Percentiles rank a stretch among this genome's conserved stretches.
These are phyloP conservation scores for Neurospora sublineolata DNA, from an alignment of 495 filamentous ascomycete species.

Conservation along the genomic window DNA sequence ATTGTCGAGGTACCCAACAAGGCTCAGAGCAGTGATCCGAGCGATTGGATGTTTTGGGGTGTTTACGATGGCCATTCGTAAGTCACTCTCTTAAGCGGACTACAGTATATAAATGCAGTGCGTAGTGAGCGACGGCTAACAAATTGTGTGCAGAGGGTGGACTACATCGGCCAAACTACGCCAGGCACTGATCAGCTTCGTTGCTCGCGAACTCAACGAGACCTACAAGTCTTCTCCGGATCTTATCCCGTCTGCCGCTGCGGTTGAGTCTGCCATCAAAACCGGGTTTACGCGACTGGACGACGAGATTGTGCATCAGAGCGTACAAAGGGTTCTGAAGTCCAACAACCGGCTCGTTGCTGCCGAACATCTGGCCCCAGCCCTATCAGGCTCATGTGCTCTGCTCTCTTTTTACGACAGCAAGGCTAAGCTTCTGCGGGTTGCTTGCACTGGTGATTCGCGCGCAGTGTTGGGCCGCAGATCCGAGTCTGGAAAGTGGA, in stretches of 20 bases:
- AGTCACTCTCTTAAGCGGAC: conserved; percentile 18
- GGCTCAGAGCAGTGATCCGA: conserved; percentile 41
- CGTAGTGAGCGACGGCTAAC: conserved; percentile 14
- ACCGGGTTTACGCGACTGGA: conserved; percentile 79
- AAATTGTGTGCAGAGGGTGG: conserved; percentile 59
- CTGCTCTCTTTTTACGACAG: conserved; percentile 94
- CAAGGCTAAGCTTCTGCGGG: conserved; percentile 66
- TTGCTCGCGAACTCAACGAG: conserved; percentile 85
- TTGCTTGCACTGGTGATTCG: conserved; percentile 91
- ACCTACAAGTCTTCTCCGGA: conserved; percentile 72
- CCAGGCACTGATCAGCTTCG: conserved; percentile 79
- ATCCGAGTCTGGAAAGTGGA: conserved; percentile 75
- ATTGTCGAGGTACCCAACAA: conserved; percentile 70
- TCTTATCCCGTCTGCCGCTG: conserved; percentile 53
- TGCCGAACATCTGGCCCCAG: conserved; percentile 83
- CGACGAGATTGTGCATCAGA: conserved; percentile 83
- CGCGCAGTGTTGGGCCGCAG: conserved; percentile 83
- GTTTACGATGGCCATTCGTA: conserved; percentile 96
- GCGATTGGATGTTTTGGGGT: conserved; percentile 99
- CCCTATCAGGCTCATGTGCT: conserved; percentile 89
- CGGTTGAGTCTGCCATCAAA: conserved; percentile 87
- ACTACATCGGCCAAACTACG: conserved; percentile 94
- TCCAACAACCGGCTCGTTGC: conserved; percentile 76
- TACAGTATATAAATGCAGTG: background rate
- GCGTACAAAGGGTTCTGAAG: conserved; percentile 76